phyloP scores from a whole-genome alignment of 352 stramenopile species.

The Plasmopara muralis region DNA sequence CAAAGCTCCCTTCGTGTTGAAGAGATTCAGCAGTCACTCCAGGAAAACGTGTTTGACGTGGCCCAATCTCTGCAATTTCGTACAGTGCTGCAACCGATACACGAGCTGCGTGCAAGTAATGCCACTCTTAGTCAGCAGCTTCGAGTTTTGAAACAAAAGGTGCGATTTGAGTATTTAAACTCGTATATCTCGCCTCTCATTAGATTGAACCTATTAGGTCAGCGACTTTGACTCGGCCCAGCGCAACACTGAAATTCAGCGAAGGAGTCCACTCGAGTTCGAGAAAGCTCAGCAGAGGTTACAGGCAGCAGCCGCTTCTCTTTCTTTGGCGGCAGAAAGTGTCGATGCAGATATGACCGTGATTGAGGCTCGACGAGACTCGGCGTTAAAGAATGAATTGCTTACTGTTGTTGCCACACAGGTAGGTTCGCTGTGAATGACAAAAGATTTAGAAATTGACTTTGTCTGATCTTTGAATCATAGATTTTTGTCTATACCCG shows the following conservation, averaged over 20 bases:
- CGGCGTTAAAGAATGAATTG: constrained; percentile 74
- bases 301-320: constrained; percentile 34
- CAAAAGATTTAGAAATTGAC: background rate
- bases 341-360: constrained; percentile 62
- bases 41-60: constrained; percentile 39
- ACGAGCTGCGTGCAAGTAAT: constrained; percentile 37
- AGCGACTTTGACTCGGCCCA: constrained; percentile 71
- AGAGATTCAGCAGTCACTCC: constrained; percentile 52
- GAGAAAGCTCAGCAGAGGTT: constrained; percentile 61
- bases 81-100: constrained; percentile 35
- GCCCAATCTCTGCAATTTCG: constrained; percentile 41
- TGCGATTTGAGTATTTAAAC: constrained; percentile 1
- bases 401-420: constrained; percentile 68
- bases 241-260: constrained; percentile 53
- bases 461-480: background rate
- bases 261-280: constrained; percentile 52
- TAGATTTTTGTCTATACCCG: constrained; percentile 61
- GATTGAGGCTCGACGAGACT: constrained; percentile 48
- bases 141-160: constrained; percentile 45
- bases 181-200: constrained; percentile 1
- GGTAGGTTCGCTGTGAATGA: constrained; percentile 11
- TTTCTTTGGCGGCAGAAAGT: constrained; percentile 48
- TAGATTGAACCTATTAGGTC: constrained; percentile 26
- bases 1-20: constrained; percentile 47
- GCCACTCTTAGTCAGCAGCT: constrained; percentile 36